Evolutionary conservation across 1,284 basidiomycete genomes (phyloP).

Genomic region (Pterulicium gracile): DNA sequence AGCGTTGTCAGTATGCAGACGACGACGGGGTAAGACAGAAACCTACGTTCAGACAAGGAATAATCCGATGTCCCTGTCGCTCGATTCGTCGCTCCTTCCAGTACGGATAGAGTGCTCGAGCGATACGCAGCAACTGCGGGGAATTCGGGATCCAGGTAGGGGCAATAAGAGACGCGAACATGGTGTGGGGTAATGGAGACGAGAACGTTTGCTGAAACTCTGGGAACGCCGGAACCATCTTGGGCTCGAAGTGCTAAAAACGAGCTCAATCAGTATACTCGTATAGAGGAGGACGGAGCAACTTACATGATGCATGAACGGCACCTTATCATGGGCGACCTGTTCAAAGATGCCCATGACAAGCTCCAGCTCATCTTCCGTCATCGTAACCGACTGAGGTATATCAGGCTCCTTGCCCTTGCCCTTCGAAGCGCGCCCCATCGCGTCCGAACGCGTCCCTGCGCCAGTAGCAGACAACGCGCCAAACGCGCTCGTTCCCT

Average conservation of each 20-base stretch:
- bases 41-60: conserved; percentile 71
- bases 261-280: conserved; percentile 1
- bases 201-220: conserved; percentile 72
- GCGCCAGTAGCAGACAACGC: conserved; percentile 36
- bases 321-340: conserved; percentile 82
- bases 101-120: conserved; percentile 65
- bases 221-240: conserved; percentile 66
- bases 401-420: conserved; percentile 72
- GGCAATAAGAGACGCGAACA: conserved; percentile 52
- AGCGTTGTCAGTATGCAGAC: conserved; percentile 8
- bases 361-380: conserved; percentile 89
- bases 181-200: conserved; percentile 38
- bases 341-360: conserved; percentile 95
- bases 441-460: conserved; percentile 35
- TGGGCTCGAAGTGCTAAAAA: conserved; percentile 29
- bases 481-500: conserved; percentile 73
- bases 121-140: conserved; percentile 46
- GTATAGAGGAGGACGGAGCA: background rate
- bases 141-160: conserved; percentile 54
- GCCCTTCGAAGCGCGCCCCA: conserved; percentile 57
- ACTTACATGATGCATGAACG: conserved; percentile 71
- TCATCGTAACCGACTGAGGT: conserved; percentile 50
- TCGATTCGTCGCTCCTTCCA: conserved; percentile 74
- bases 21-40: background rate
- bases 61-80: conserved; percentile 68